Evolutionary conservation across 805 yeast species (phyloP), one percentile per base, ranked within the genome.

Genomic region (Phaffomyces thermotolerans): DNA sequence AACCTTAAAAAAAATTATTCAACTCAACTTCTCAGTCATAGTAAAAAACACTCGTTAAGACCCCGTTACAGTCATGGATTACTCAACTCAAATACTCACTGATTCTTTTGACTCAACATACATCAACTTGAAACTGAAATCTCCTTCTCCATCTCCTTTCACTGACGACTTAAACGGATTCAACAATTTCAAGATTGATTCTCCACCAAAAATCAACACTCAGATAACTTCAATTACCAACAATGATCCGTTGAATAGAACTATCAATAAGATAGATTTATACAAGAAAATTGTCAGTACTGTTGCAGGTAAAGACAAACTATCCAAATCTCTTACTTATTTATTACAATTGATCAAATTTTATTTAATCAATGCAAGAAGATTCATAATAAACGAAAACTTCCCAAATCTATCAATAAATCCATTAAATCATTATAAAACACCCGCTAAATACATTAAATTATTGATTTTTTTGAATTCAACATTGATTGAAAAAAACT

Each of bases 231-330:
- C 29, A 24, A 29, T 20, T 4, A 29, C 34, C 12, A 9, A 37
- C 6, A 12, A 30, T 13, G 20, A 29, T n/a, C 24, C 33, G 20
- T 36, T 44, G 40, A 30, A 22, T 9, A 17, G 34, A 13, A 18
- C 41, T 9, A 15, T 44, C n/a, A 32, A 48, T 15, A 52, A 45
- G 29, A 43, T 55, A 32, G 79, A 74, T 38, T 65, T 81, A 6
- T 63, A 79, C 41, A 71, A 79, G 62, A 66, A 68, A 30, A 61
- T 81, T 58, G 57, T 81, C 41, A 74, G 74, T 41, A 71, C 72
- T 38, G 57, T 83, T 24, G 71, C 76, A 2, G 91, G 91, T 40
- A 84, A 83, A 57, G 93, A 84, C 54, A 81, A 81, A 55, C 46
- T 81, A 48, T 84, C 85, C 22, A 84, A 84, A 51, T 66, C 79